Evolutionary conservation across 2,329 filamentous ascomycete genomes (phyloP).

Genomic region (Aspergillus sergii): DNA sequence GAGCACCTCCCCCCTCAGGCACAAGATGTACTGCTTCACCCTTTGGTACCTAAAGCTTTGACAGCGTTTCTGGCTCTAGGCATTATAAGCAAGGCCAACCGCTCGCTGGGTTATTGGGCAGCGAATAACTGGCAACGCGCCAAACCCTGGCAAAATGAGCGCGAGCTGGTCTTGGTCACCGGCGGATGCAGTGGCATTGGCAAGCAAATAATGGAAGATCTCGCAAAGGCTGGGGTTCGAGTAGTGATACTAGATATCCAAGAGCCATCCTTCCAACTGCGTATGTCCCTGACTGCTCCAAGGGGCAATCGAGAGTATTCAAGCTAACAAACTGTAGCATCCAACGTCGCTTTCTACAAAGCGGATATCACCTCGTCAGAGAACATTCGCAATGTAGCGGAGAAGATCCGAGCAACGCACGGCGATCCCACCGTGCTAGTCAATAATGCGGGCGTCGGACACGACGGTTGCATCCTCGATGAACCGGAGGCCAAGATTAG

Average conservation of each 20-base stretch:
- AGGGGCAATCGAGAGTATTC: too few species aligned
- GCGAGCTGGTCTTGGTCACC: conserved; percentile 40
- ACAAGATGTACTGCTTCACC: conserved; percentile 30
- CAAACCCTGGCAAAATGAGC: conserved; percentile 26
- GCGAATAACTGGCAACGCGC: conserved; percentile 34
- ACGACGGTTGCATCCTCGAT: conserved; percentile 51
- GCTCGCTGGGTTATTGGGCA: conserved; percentile 29
- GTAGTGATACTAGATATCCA: conserved; percentile 42
- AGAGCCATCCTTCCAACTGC: conserved; percentile 35
- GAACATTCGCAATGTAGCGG: conserved; percentile 36
- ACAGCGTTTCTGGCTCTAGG: conserved; percentile 26
- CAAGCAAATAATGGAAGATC: conserved; percentile 37
- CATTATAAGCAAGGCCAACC: conserved; percentile 32
- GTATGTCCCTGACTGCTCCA: conserved; percentile 15
- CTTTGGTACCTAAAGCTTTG: conserved; percentile 32
- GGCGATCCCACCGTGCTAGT: conserved; percentile 52
- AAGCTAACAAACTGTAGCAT: conserved; percentile 16
- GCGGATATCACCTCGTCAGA: conserved; percentile 40
- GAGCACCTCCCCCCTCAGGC: conserved; percentile 29
- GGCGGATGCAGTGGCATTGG: conserved; percentile 44
- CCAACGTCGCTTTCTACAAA: conserved; percentile 41
- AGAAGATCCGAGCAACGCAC: conserved; percentile 41
- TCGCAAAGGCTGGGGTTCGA: conserved; percentile 31
- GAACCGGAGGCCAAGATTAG: conserved; percentile 48
- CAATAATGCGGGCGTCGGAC: conserved; percentile 55